Evolutionary conservation across 1,284 basidiomycete species (phyloP), one percentile per base, ranked within the genome.

Genomic region (Vanrija sp.): DNA sequence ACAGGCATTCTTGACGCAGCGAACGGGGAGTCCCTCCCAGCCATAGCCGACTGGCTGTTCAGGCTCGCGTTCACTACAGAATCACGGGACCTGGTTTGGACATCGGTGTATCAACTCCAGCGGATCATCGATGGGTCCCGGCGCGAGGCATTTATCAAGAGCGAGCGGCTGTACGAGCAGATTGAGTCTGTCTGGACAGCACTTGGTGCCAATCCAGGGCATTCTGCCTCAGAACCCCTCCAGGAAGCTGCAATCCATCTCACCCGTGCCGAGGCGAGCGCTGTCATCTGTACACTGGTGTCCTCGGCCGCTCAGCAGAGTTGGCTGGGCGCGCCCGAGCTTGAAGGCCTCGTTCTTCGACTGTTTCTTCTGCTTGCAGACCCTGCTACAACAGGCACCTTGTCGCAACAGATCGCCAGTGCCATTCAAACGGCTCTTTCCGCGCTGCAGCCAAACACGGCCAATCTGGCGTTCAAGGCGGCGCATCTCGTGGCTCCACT

Each of bases 351-450:
- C 9, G 5, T 54, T 4, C 16, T 8, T 3, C 38, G 25, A 6
- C 40, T 59, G 15, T 26, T 44, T 5, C 19, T 25, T 25, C 44
- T 59, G 2, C 25, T 19, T 1, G 23, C 46, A 16, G 57, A 59
- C 19, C 44, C 51, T 0, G 39, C 43, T 1, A 59, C 50, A 3
- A 45, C 47, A 5, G 5, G 38, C 3, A 29, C 34, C 12, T 29
- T 50, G n/a, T 28, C 16, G 7, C 28, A 19, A 1, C 25, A 44
- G 1, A 21, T 52, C 9, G 21, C 25, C 21, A 23, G 5, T 23
- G 21, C 21, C 21, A 23, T 23, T 0, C 47, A 26, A 12, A 26
- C 54, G 0, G 38, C 7, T 39, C 14, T 16, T 51, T 14, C 6
- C 18, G 14, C 12, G 12, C 18, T 16, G 6, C n/a, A 6, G 3